Evolutionary conservation across 1,284 basidiomycete genomes (phyloP), one percentile per base, ranked within the genome.

Genomic region (Sporisorium graminicola): DNA sequence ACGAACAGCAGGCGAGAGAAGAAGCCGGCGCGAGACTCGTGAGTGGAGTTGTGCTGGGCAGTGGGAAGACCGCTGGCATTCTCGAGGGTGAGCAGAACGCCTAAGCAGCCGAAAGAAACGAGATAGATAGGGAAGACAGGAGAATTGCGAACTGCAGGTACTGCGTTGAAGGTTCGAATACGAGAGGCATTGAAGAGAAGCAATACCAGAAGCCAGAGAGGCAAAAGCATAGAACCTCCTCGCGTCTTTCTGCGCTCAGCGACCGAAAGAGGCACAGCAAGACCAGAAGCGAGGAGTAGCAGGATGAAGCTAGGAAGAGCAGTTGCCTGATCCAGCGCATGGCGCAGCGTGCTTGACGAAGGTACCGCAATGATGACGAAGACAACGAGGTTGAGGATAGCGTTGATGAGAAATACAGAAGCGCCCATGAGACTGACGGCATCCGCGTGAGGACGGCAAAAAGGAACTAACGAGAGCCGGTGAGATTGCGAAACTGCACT

Each of bases 1-100:
- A 61, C 31, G 50, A 79, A 79, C 50, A 67, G 29, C n/a, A 79
- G 58, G 7, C n/a, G n/a, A n/a, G n/a, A n/a, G n/a, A n/a, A n/a
- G n/a, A n/a, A n/a, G n/a, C n/a, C n/a, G n/a, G n/a, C 77, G 13
- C 73, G 51, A 29, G 59, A 54, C 47, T 79, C 74, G 26, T 55
- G 47, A 14, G 65, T 78, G n/a, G 58, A 60, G 26, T 59, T 27
- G 53, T 51, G 31, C 10, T 61, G 42, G 53, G 33, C 24, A 16
- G 46, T 27, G 9, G 43, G 37, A 20, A 66, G 16, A 5, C 77
- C 66, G 22, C 51, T 68, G 27, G 69, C 63, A 53, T 76, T 74
- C 46, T 79, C 77, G 22, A 55, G 56, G 14, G 53, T 37, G n/a
- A 79, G 65, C 65, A 77, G 73, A 18, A 64, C 18, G 10, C 57